These are phyloP conservation scores for Diaporthe aspalathi DNA, from an alignment of 2,329 filamentous ascomycete species.

Conservation along the genomic window DNA sequence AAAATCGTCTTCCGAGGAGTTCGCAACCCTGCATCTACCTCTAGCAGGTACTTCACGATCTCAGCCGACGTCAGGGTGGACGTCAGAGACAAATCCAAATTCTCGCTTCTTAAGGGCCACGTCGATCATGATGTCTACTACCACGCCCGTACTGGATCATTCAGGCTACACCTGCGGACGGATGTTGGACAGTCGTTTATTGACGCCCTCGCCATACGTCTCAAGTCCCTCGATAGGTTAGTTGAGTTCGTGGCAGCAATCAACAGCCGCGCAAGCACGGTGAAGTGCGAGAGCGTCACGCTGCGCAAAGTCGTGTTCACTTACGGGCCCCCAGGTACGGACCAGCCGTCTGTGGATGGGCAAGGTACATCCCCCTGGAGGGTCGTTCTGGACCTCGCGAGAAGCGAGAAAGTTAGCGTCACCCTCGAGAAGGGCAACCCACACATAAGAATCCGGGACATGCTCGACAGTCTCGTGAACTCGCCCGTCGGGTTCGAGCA, in stretches of 20 bases:
- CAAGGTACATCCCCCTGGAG: slow-evolving; percentile 55
- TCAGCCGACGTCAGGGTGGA: slow-evolving; percentile 66
- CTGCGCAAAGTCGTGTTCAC: slow-evolving; percentile 74
- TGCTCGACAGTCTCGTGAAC: slow-evolving; percentile 70
- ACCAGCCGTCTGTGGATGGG: slow-evolving; percentile 38
- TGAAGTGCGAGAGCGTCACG: slow-evolving; percentile 69
- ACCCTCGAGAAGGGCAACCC: slow-evolving; percentile 72
- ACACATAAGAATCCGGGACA: slow-evolving; percentile 71
- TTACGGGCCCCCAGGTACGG: slow-evolving; percentile 62
- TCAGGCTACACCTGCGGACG: slow-evolving; percentile 70
- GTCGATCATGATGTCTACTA: slow-evolving; percentile 74
- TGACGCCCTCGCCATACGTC: slow-evolving; percentile 66
- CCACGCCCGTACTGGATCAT: slow-evolving; percentile 67
- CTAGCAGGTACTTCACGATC: slow-evolving; percentile 48
- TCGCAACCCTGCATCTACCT: slow-evolving; percentile 40
- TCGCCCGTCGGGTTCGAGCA: slow-evolving; percentile 62
- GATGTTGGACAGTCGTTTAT: slow-evolving; percentile 70
- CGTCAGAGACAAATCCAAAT: slow-evolving; percentile 64
- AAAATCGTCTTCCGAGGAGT: slow-evolving; percentile 67
- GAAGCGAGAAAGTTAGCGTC: slow-evolving; percentile 64
- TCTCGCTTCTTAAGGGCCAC: slow-evolving; percentile 64
- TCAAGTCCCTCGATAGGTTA: slow-evolving; percentile 76
- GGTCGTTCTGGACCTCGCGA: slow-evolving; percentile 69
- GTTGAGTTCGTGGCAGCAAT: slow-evolving; percentile 77
- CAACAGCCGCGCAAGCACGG: slow-evolving; percentile 63